phyloP scores from a whole-genome alignment of 768 basidiomycete species.

The Suillus variegatus region DNA sequence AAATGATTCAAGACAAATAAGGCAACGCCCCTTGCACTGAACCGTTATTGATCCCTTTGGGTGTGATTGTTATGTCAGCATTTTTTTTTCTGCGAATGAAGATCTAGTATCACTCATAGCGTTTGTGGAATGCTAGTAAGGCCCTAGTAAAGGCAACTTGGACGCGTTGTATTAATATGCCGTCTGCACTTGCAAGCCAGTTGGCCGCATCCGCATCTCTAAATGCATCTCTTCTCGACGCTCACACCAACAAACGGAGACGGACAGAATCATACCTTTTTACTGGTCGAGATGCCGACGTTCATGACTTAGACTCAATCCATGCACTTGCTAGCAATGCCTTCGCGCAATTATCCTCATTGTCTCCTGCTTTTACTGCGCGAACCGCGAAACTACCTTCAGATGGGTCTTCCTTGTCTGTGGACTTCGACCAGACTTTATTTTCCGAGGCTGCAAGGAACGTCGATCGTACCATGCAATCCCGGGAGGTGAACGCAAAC shows the following conservation, averaged over 20 bases:
- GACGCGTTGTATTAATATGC: constrained; percentile 35
- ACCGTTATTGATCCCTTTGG: no score
- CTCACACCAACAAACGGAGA: constrained; percentile 60
- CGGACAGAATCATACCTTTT: constrained; percentile 85
- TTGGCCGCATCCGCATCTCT: constrained; percentile 78
- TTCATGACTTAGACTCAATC: constrained; percentile 86
- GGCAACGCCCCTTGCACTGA: no score
- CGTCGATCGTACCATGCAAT: constrained; percentile 77
- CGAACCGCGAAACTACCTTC: constrained; percentile 13
- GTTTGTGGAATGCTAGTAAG: no score
- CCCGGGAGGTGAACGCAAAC: constrained; percentile 58
- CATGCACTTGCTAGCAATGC: constrained; percentile 80
- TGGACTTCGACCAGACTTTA: constrained; percentile 63
- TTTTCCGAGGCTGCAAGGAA: constrained; percentile 80
- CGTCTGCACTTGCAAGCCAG: constrained; percentile 78
- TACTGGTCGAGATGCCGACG: constrained; percentile 75
- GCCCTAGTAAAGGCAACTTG: no score
- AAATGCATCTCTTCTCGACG: constrained; percentile 71
- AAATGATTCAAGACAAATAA: no score
- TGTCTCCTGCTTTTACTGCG: constrained; percentile 53
- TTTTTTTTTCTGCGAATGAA: no score
- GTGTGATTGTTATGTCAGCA: no score
- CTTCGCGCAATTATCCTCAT: constrained; percentile 64
- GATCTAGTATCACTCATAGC: no score
- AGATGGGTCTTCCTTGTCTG: constrained; percentile 22